Evolutionary conservation across 2,329 filamentous ascomycete genomes (phyloP).

Genomic region (Paecilomyces sp.): DNA sequence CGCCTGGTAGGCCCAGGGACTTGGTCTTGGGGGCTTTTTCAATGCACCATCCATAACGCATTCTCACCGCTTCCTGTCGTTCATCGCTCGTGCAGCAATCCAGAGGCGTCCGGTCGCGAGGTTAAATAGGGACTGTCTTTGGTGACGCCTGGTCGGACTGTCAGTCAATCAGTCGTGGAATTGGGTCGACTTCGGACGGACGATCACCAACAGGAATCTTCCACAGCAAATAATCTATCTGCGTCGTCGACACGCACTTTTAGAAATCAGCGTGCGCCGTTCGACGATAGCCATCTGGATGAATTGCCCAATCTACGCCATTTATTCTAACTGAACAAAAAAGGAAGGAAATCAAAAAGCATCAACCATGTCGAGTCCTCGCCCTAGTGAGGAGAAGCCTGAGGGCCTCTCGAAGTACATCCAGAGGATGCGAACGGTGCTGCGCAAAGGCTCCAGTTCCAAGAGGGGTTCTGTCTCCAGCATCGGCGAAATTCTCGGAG

Average conservation of each 20-base stretch:
- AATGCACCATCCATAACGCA: neutral
- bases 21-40: neutral
- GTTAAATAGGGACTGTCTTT: neutral
- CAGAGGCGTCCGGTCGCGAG: neutral
- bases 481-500: slow-evolving; percentile 7
- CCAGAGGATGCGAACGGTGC: slow-evolving; percentile 30
- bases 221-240: neutral
- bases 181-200: neutral
- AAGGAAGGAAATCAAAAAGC: neutral
- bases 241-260: neutral
- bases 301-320: neutral
- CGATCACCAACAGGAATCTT: neutral
- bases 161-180: neutral
- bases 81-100: neutral
- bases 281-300: neutral
- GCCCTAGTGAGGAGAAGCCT: neutral
- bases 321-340: neutral
- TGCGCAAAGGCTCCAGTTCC: slow-evolving; percentile 23
- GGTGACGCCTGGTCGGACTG: neutral
- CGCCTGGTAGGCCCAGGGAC: neutral
- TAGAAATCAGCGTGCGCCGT: neutral
- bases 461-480: slow-evolving; percentile 20
- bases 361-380: neutral
- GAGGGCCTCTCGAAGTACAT: slow-evolving; percentile 33
- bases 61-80: neutral